A percentile compares a stretch with the other conserved stretches of the same genome.
These are phyloP conservation scores for Pestalotiopsis sp. DNA, from an alignment of 2,329 filamentous ascomycete genomes.

Conservation along the genomic window DNA sequence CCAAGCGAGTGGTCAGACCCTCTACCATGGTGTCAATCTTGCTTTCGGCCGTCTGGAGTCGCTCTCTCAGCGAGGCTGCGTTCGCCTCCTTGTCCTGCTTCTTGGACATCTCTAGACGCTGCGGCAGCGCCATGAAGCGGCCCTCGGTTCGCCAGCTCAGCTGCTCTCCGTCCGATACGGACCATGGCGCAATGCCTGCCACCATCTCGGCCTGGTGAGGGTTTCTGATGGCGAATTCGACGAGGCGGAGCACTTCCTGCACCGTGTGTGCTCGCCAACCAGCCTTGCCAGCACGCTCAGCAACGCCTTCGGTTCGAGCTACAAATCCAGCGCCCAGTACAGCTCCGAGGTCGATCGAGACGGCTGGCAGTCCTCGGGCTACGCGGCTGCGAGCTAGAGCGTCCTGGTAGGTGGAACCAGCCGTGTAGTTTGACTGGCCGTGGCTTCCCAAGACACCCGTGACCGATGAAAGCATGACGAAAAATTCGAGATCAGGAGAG, in stretches of 20 bases:
- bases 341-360: slow-evolving; percentile 8
- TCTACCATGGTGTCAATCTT: slow-evolving; percentile 1
- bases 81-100: background rate
- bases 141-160: background rate
- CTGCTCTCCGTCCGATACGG: background rate
- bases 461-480: slow-evolving; percentile 13
- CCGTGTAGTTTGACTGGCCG: slow-evolving; percentile 13
- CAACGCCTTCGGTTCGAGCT: slow-evolving; percentile 3
- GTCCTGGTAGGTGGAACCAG: slow-evolving; percentile 8
- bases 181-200: slow-evolving; percentile 5
- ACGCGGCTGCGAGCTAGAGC: slow-evolving; percentile 7
- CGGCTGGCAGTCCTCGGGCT: background rate
- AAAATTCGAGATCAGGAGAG: slow-evolving; percentile 11
- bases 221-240: slow-evolving; percentile 4
- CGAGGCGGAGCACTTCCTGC: background rate
- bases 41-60: background rate
- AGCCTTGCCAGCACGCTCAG: slow-evolving; percentile 6
- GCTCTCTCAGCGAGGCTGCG: background rate
- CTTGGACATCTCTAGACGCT: background rate
- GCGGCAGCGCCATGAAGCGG: slow-evolving; percentile 1
- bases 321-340: slow-evolving; percentile 9
- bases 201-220: slow-evolving; percentile 6
- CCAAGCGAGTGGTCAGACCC: background rate
- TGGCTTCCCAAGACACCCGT: slow-evolving; percentile 11
- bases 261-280: slow-evolving; percentile 9